A percentile compares a stretch with the other conserved stretches of the same genome.
phyloP scores from a whole-genome alignment of 768 basidiomycete genomes.

The Daedaleopsis sinensis region DNA sequence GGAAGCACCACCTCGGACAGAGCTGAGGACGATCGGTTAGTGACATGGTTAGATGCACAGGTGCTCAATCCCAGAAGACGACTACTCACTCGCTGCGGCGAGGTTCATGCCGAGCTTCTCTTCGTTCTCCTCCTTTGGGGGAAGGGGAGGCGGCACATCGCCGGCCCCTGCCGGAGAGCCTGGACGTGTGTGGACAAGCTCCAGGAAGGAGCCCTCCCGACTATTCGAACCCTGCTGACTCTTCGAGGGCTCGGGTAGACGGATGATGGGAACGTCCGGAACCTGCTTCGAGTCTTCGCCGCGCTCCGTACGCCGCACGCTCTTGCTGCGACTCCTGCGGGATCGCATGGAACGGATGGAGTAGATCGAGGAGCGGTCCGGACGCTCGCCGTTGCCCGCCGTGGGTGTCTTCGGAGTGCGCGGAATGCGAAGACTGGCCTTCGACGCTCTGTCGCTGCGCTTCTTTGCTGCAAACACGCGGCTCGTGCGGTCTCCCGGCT shows the following conservation, averaged over 20 bases:
- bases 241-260: conserved; percentile 11
- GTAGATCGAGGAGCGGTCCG: conserved; percentile 20
- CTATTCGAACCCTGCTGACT: conserved; percentile 23
- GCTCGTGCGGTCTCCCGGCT: conserved; percentile 41
- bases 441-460: conserved; percentile 64
- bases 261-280: conserved; percentile 25
- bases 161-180: conserved; percentile 16
- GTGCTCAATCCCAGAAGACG: background rate
- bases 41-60: background rate
- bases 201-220: conserved; percentile 30
- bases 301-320: conserved; percentile 19
- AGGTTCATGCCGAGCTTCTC: background rate
- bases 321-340: conserved; percentile 27
- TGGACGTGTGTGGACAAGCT: conserved; percentile 28
- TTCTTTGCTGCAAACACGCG: conserved; percentile 66
- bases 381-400: conserved; percentile 8
- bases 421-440: conserved; percentile 67
- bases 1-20: conserved; percentile 5
- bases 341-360: conserved; percentile 14
- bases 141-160: conserved; percentile 8
- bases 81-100: conserved; percentile 6
- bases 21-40: background rate
- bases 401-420: conserved; percentile 42
- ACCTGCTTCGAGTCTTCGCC: conserved; percentile 13
- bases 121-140: background rate